A percentile compares a stretch with the other conserved stretches of the same genome.
Evolutionary conservation across 768 basidiomycete genomes (phyloP).

Genomic region (Lactarius hengduanensis): DNA sequence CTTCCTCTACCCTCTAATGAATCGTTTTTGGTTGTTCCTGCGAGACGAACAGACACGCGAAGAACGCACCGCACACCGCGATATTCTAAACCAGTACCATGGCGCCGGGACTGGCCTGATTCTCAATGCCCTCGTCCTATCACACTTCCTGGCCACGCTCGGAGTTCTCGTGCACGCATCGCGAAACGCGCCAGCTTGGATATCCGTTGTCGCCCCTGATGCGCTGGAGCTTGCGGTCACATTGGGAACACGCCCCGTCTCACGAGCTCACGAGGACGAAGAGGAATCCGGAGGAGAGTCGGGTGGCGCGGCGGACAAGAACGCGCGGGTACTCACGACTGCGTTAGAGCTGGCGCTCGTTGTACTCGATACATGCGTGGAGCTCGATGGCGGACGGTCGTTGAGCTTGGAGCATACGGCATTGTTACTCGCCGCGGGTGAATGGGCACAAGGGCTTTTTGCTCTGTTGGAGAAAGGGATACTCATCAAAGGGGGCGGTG

Average conservation of each 20-base stretch:
- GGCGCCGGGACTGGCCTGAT: slow-evolving; percentile 82
- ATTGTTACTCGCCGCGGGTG: slow-evolving; percentile 65
- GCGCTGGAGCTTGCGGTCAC: slow-evolving; percentile 81
- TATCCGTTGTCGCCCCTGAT: slow-evolving; percentile 77
- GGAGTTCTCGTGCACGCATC: slow-evolving; percentile 81
- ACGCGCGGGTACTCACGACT: slow-evolving; percentile 71
- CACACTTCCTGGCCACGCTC: slow-evolving; percentile 73
- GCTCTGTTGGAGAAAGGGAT: slow-evolving; percentile 61
- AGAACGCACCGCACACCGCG: slow-evolving; percentile 59
- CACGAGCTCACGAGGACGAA: slow-evolving; percentile 40
- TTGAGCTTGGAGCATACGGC: slow-evolving; percentile 74
- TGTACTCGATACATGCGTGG: slow-evolving; percentile 69
- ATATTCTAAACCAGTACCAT: slow-evolving; percentile 56
- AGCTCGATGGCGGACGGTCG: slow-evolving; percentile 73
- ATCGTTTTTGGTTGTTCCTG: slow-evolving; percentile 94
- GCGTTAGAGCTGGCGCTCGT: slow-evolving; percentile 78
- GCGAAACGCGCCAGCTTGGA: slow-evolving; percentile 76
- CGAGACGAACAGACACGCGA: slow-evolving; percentile 80
- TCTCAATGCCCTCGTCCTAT: slow-evolving; percentile 72
- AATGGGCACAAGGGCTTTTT: slow-evolving; percentile 80
- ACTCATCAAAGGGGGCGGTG: slow-evolving; percentile 61
- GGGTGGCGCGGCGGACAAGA: slow-evolving; percentile 42
- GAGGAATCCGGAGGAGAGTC: slow-evolving; percentile 29
- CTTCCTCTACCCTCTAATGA: slow-evolving; percentile 87
- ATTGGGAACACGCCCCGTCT: slow-evolving; percentile 65